phyloP scores from a whole-genome alignment of 306 rosid genomes.

The Citrullus colocynthis region DNA sequence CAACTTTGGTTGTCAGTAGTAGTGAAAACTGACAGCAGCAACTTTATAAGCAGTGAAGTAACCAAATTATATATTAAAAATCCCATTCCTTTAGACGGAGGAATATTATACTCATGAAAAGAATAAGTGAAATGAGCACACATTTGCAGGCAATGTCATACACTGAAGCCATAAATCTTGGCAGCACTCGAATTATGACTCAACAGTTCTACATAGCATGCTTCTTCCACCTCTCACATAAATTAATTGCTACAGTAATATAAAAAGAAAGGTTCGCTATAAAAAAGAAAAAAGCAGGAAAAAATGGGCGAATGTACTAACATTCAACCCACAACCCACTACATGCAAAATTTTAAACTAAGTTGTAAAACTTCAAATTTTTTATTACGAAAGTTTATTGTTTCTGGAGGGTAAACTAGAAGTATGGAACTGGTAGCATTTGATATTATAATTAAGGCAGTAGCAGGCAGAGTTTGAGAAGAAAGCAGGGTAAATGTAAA shows the following conservation, averaged over 20 bases:
- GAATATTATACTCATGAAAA: background rate
- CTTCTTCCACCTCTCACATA: background rate
- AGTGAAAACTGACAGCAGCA: background rate
- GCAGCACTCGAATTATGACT: background rate
- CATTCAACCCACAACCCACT: background rate
- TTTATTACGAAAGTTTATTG: background rate
- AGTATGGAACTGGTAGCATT: background rate
- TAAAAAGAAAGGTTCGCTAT: background rate
- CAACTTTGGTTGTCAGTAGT: background rate
- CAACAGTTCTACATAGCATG: background rate
- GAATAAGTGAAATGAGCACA: background rate
- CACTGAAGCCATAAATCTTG: background rate
- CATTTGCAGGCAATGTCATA: background rate
- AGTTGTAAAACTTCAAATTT: background rate
- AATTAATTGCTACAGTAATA: background rate
- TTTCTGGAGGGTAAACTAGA: background rate
- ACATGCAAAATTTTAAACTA: background rate
- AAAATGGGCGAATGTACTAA: background rate
- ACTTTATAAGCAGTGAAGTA: background rate
- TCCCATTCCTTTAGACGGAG: background rate
- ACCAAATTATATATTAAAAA: background rate
- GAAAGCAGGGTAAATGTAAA: background rate
- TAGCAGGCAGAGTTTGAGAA: background rate
- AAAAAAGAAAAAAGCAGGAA: background rate
- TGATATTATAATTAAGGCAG: background rate